A percentile compares a stretch with the other conserved stretches of the same genome.
phyloP scores from a whole-genome alignment of 805 yeast genomes.

The Wickerhamiella kurtzmanii region DNA sequence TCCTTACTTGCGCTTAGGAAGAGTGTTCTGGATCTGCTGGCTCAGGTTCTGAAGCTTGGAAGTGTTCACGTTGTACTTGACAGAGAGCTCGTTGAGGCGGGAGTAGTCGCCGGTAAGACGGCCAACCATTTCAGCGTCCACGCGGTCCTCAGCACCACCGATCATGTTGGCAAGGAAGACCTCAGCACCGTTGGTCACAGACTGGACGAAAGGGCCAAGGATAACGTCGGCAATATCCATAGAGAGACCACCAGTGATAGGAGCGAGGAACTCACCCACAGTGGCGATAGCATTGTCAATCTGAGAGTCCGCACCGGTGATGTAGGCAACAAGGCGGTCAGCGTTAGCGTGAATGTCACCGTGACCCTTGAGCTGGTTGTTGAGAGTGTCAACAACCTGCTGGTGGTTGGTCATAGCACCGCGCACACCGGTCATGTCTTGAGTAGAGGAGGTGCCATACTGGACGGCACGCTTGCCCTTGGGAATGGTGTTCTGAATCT shows the following conservation, averaged over 20 bases:
- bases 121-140: conserved; percentile 9
- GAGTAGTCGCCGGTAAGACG: conserved; percentile 17
- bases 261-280: conserved; percentile 12
- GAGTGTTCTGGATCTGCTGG: conserved; percentile 5
- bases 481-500: conserved; percentile 7
- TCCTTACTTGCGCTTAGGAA: conserved; percentile 4
- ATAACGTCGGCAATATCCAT: conserved; percentile 13
- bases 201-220: conserved; percentile 24
- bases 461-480: conserved; percentile 4
- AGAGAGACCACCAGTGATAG: conserved; percentile 14
- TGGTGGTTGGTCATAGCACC: conserved; percentile 9
- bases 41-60: conserved; percentile 4
- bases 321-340: conserved; percentile 1
- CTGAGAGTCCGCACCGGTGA: conserved; percentile 23
- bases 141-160: conserved; percentile 15
- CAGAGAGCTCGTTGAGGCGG: conserved; percentile 11
- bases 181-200: conserved; percentile 24
- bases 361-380: conserved; percentile 10
- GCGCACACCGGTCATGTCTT: conserved; percentile 3
- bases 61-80: conserved; percentile 9
- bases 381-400: conserved; percentile 10
- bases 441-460: background rate
- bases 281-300: conserved; percentile 19
- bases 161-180: conserved; percentile 18
- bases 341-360: conserved; percentile 9